Base-by-base conservation (phyloP, 2,329 filamentous ascomycete species). In the Trichoderma aggressivum region DNA sequence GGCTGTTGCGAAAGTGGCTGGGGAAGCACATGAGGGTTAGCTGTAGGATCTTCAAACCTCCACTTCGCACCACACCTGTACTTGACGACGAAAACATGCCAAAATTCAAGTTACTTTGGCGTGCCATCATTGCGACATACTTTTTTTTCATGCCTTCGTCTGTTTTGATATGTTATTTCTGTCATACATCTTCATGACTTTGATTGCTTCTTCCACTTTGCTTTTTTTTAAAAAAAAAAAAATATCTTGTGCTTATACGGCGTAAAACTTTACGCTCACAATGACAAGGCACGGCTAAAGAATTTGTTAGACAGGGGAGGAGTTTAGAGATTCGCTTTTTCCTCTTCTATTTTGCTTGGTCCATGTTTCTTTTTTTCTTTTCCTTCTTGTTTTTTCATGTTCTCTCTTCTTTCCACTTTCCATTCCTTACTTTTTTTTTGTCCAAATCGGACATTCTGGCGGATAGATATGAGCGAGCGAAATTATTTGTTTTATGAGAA, bases 11-110 rank as follows among this genome's bases (percentile, higher is more conserved):
- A 71, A 39, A 56, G 14, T 7, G 14, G 34, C 63, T 11, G 5
- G 47, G 34, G 34, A 50, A 28, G 24, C n/a, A 3, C 63, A 24
- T n/a, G 63, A 68, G 24, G 34, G 21, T 26, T 71, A 58, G 58
- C 24, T 36, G 53, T 47, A 5, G 10, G n/a, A 26, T n/a, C 63
- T 24, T 26, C 26, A 70, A 36, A 73, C 68, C 75, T 81, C 64
- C 78, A 77, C 65, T 77, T 21, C 47, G 32, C 34, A 39, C 21
- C 14, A 26, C 18, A 32, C 28, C 16, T 5, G n/a, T 24, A 32
- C 4, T 12, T 14, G 28, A 12, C 12, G 24, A 24, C 5, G 7
- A 26, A 5, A 63, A 8, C 24, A 50, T 50, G 39, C n/a, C 14
- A 36, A 55, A 7, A 18, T 21, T n/a, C 47, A 26, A 18, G 7